Base-by-base conservation (phyloP, 495 filamentous ascomycete genomes). In the Talaromyces liani region DNA sequence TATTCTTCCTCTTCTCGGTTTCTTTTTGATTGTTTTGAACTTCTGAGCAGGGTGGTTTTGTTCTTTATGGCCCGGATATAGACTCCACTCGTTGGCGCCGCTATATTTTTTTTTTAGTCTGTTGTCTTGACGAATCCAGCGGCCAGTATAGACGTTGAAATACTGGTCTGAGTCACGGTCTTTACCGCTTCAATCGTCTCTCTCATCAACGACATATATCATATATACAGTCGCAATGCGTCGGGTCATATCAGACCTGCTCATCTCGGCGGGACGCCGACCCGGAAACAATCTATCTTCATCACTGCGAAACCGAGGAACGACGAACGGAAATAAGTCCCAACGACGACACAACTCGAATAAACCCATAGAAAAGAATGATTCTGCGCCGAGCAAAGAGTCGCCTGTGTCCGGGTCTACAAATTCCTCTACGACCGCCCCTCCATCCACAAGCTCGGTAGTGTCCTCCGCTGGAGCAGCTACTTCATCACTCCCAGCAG, bases 401-500 rank as follows among this genome's bases (percentile, higher is more conserved):
- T 8, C 63, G 16, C 36, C 14, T 12, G 2, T 61, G 5, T 31
- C 58, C 29, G 18, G 9, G 7, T 18, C 45, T 18, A 49, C 45
- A 18, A 20, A 53, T 16, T 18, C 69, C 10, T 29, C 67, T 12
- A 25, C 24, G 2, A 55, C 61, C 24, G 58, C 60, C 10, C 58
- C 69, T 2, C 51, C 61, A 47, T 61, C 65, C 7, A 68, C 69
- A 6, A 69, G 64, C n/a, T 66, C 70, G 36, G 55, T 65, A 25
- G 63, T 70, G 25, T 69, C 74, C 8, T 62, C 65, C 62, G 75
- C 80, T 24, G 73, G 82, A 18, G 72, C 78, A 45, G 73, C 75
- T 36, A 69, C 79, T 4, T 74, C 78, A 14, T 68, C 81, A 55
- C 83, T 57, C 6, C 31, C 61, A 36, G 31, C 31, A 22, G 12